Base-by-base conservation (phyloP, 2,329 filamentous ascomycete genomes). In the Ascochyta fabae region DNA sequence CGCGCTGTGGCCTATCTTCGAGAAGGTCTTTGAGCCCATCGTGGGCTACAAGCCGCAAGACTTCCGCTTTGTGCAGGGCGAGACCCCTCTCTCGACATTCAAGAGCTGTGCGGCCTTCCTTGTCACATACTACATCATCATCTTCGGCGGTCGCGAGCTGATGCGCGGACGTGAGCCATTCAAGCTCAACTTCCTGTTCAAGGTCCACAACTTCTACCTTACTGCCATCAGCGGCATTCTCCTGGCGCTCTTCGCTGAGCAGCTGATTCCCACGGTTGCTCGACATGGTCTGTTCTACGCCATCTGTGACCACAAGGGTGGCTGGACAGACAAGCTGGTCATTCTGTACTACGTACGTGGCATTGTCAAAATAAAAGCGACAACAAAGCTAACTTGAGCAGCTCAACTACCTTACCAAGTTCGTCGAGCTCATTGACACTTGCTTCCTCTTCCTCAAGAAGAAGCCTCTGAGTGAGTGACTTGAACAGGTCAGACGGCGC, bases 371-470 rank as follows among this genome's bases (percentile, higher is more conserved):
- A 39, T 19, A 19, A 23, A 5, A 33, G n/a, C 35, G 26, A 13
- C n/a, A 15, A 34, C 15, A 23, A 43, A 15, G 69, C 80, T 84
- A 69, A 83, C 45, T 33, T 19, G 33, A 38, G 16, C 73, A 97
- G 93, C 85, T 98, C 75, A 98, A 96, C 84, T 98, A 98, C 83
- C 86, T 97, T 51, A 98, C 93, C 80, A 98, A 98, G 80, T 98
- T 96, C 79, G 86, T 97, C 66, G 94, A 98, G 80, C 84, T 98
- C 65, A 82, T 98, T 68, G 94, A 98, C 79, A 98, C 94, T 57
- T 88, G 94, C 76, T 98, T 98, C 85, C 84, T 98, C 53, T 95
- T 97, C 82, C 86, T 98, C 77, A 98, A 98, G 89, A 98, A 98
- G 89, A 98, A 98, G 89, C 94, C 94, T 50, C 81, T 97, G 76